A percentile compares a stretch with the other conserved stretches of the same genome.
phyloP scores from a whole-genome alignment of 441 rosid genomes.

The Rhodomyrtus psidioides region DNA sequence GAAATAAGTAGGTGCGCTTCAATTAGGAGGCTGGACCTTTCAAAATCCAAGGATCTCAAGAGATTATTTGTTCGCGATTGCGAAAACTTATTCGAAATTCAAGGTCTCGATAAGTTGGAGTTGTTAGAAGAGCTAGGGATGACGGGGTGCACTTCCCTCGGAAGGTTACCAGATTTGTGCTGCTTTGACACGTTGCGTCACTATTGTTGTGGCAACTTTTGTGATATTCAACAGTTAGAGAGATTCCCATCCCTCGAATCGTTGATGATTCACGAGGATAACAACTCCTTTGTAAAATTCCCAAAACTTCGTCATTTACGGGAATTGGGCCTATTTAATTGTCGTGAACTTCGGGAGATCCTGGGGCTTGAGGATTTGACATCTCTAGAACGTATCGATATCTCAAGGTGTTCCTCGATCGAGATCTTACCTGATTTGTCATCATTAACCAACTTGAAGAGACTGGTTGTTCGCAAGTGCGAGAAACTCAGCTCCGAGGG shows the following conservation, averaged over 20 bases:
- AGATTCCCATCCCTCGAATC: neutral
- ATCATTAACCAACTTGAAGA: neutral
- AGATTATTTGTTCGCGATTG: too few relatives aligned
- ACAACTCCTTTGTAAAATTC: neutral
- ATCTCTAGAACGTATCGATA: neutral
- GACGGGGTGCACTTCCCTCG: too few relatives aligned
- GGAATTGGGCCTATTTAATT: accelerated
- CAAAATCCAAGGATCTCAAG: too few relatives aligned
- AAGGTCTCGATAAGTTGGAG: too few relatives aligned
- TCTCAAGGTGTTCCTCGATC: neutral
- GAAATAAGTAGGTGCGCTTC: too few relatives aligned
- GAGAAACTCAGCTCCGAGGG: neutral
- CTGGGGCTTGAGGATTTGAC: neutral
- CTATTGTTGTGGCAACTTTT: too few relatives aligned
- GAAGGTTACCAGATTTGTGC: too few relatives aligned
- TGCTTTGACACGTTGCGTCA: too few relatives aligned
- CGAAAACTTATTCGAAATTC: too few relatives aligned
- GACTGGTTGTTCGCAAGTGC: neutral
- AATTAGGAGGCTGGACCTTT: too few relatives aligned
- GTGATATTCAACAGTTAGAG: neutral
- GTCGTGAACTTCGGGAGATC: neutral
- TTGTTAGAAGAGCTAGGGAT: too few relatives aligned
- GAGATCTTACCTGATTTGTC: neutral
- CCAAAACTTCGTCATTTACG: neutral
- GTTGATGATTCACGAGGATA: accelerated